Percentiles rank a stretch among this genome's conserved stretches.
Evolutionary conservation across 345 rosid species (phyloP).

Genomic region (Noccaea caerulescens): DNA sequence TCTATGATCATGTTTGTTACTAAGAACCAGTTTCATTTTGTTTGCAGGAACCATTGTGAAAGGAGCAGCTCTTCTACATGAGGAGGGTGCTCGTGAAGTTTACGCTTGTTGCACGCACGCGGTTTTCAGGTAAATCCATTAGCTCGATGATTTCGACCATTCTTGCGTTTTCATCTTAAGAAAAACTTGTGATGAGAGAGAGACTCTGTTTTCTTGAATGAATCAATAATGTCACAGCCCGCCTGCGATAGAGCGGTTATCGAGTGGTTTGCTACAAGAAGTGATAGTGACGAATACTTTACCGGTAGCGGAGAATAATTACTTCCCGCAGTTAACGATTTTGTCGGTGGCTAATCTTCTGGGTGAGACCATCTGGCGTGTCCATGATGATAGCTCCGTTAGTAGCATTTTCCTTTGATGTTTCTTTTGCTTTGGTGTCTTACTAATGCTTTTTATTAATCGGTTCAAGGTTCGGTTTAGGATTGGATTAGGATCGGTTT

Average conservation of each 20-base stretch:
- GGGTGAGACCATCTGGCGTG: constrained; percentile 90
- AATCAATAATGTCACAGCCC: constrained; percentile 52
- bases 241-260: constrained; percentile 79
- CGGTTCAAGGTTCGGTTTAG: constrained; percentile 22
- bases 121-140: constrained; percentile 73
- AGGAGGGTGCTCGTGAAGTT: constrained; percentile 98
- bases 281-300: constrained; percentile 80
- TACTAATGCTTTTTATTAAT: background rate
- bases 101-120: constrained; percentile 97
- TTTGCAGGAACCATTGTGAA: constrained; percentile 81
- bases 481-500: constrained; percentile 26
- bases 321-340: constrained; percentile 77
- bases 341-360: constrained; percentile 79
- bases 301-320: constrained; percentile 70
- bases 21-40: background rate
- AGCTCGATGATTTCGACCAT: background rate
- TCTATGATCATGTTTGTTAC: constrained; percentile 12
- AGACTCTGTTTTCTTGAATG: background rate
- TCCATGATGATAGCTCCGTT: constrained; percentile 84
- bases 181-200: constrained; percentile 6
- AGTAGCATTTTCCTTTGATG: constrained; percentile 66
- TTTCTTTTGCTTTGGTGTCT: background rate
- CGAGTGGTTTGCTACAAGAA: constrained; percentile 79
- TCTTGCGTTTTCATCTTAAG: background rate
- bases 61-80: constrained; percentile 94